Base-by-base conservation (phyloP, 495 filamentous ascomycete genomes). In the Staphylotrichum longicolle region DNA sequence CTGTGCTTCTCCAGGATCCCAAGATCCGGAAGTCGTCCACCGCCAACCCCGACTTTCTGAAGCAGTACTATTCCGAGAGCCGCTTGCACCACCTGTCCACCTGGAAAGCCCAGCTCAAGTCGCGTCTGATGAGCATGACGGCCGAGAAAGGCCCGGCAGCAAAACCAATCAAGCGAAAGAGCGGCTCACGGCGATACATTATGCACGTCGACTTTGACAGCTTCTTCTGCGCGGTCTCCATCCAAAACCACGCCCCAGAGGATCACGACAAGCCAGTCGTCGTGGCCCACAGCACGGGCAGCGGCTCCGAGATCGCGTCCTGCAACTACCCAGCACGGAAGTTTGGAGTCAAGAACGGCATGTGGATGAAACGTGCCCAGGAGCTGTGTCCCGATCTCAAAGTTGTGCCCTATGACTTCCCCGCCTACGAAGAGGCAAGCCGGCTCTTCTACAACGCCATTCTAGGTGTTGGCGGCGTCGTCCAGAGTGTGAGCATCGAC, bases 191-290 rank as follows among this genome's bases (percentile, higher is more conserved):
- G 59, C 76, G 90, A 62, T 98, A 97, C 63, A 84, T 98, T 51
- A 83, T 98, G 64, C 94, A 98, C 70, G 90, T 98, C 37, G 94
- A 98, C 68, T 98, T 98, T 68, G 94, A 98, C 72, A 91, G 89
- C 70, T 98, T 98, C 75, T 98, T 98, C 72, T 96, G 91, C 44
- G 91, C 94, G 0, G 91, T 98, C 1, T 96, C 93, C 0, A 81
- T 93, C 15, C 93, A 93, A 62, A 77, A 46, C 9, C 45, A 81
- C 30, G 75, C 76, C 52, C 92, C 93, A 0, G 85, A 94, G 34
- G 88, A 85, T 39, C 73, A 77, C 33, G 88, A 91, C 30, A 95
- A 93, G 65, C 94, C 94, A 2, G 88, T 90, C 40, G 93, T 90
- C 9, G 87, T 98, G 42, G 92, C 94, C 20, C 94, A 98, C 71